phyloP scores from a whole-genome alignment of 768 basidiomycete species.

The Macrocybe gigantea region DNA sequence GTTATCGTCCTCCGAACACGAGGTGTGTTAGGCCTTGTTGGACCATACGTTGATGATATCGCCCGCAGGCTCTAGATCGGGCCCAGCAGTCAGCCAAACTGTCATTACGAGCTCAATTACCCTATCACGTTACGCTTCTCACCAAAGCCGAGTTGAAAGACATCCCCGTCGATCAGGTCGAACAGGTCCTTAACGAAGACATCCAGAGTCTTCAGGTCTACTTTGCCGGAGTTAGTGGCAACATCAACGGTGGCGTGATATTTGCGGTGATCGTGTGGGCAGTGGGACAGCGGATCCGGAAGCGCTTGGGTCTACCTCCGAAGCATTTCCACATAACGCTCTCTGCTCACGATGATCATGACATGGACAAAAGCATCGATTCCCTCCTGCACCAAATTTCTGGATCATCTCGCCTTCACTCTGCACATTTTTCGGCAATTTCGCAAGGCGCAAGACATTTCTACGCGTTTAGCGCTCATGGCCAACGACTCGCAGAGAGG shows the following conservation, averaged over 20 bases:
- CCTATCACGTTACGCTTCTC: conserved; percentile 35
- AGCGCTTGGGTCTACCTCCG: conserved; percentile 39
- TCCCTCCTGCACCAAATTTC: conserved; percentile 33
- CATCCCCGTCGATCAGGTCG: conserved; percentile 15
- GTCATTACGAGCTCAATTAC: conserved; percentile 3
- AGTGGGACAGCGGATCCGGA: conserved; percentile 44
- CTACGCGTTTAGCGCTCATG: conserved; percentile 22
- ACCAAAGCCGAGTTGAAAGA: conserved; percentile 33
- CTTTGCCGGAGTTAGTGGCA: conserved; percentile 31
- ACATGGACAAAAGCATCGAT: conserved; percentile 40
- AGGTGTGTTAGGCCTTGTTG: conserved; percentile 14
- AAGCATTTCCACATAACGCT: conserved; percentile 55
- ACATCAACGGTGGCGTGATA: conserved; percentile 20
- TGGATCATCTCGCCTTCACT: conserved; percentile 44
- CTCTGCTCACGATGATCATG: conserved; percentile 32
- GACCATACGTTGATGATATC: conserved; percentile 12
- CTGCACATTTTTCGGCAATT: conserved; percentile 31
- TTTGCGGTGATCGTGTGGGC: conserved; percentile 54
- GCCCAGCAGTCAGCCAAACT: background rate
- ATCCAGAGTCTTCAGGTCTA: conserved; percentile 20
- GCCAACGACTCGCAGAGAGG: conserved; percentile 35
- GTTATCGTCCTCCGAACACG: conserved; percentile 8
- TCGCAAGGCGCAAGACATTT: conserved; percentile 25
- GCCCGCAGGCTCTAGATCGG: conserved; percentile 8
- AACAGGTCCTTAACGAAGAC: conserved; percentile 19